These are phyloP conservation scores for Lichtheimia ramosa DNA, from an alignment of 371 early-diverging fungal species.

Conservation along the genomic window DNA sequence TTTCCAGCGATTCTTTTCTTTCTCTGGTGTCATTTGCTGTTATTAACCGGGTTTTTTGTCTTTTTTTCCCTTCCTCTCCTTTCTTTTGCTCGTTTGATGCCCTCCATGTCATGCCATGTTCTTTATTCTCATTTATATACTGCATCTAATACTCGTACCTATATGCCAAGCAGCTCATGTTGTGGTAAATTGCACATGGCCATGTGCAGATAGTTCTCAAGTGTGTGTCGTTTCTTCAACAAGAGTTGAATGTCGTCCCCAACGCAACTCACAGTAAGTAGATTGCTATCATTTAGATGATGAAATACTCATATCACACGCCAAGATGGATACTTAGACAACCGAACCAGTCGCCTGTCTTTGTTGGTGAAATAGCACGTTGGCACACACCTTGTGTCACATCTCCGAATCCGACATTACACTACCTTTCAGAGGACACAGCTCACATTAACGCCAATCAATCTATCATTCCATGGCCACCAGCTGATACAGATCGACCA, in stretches of 20 bases:
- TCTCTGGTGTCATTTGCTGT: too few relatives aligned
- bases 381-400: constrained; percentile 23
- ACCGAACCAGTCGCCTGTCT: constrained; percentile 19
- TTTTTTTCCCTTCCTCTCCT: background rate
- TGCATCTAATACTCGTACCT: background rate
- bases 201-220: constrained; percentile 16
- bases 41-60: background rate
- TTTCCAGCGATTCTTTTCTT: constrained; percentile 2
- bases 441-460: background rate
- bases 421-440: background rate
- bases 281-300: too few relatives aligned
- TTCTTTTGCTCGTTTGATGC: background rate
- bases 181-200: constrained; percentile 27
- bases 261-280: constrained; percentile 23
- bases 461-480: constrained; percentile 21
- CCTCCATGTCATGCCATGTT: constrained; percentile 10
- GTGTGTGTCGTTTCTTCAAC: constrained; percentile 18
- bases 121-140: background rate
- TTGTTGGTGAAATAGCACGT: constrained; percentile 22
- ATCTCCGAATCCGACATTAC: constrained; percentile 9
- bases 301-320: background rate
- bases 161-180: constrained; percentile 8
- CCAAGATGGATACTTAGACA: constrained; percentile 24
- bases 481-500: constrained; percentile 11
- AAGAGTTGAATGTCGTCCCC: constrained; percentile 16